phyloP scores from a whole-genome alignment of 1,139 yeast genomes.

The Debaryomycetaceae sp. region DNA sequence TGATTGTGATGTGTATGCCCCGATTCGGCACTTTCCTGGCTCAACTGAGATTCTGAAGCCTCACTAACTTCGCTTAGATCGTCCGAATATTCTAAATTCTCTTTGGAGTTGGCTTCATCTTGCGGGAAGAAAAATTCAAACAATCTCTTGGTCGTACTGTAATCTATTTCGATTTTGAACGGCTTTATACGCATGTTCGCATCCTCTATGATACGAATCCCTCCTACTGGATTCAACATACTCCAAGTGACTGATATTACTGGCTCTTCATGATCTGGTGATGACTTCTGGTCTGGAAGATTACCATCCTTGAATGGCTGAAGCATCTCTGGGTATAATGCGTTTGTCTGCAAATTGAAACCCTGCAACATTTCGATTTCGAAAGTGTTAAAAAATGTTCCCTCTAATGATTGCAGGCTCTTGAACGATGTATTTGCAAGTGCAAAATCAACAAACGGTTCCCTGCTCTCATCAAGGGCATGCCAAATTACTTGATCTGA shows the following conservation, averaged over 20 bases:
- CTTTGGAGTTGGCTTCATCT: slow-evolving; percentile 13
- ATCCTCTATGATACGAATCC: slow-evolving; percentile 58
- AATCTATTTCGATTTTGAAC: slow-evolving; percentile 68
- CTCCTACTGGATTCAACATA: slow-evolving; percentile 78
- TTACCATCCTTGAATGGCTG: neutral
- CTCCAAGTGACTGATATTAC: slow-evolving; percentile 65
- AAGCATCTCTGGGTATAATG: slow-evolving; percentile 69
- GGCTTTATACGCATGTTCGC: slow-evolving; percentile 61
- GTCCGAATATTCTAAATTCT: neutral
- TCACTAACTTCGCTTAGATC: neutral
- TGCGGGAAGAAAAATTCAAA: slow-evolving; percentile 67
- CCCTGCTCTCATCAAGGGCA: slow-evolving; percentile 54
- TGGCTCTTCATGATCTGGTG: slow-evolving; percentile 15
- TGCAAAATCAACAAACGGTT: slow-evolving; percentile 71
- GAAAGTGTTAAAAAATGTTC: slow-evolving; percentile 59
- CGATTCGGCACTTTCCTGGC: neutral
- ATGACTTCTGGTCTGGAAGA: neutral
- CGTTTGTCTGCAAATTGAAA: slow-evolving; percentile 57
- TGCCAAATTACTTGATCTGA: slow-evolving; percentile 72
- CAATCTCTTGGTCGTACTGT: slow-evolving; percentile 57
- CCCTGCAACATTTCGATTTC: slow-evolving; percentile 66
- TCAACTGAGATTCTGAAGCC: neutral
- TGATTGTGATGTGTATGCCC: neutral
- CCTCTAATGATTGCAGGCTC: slow-evolving; percentile 51
- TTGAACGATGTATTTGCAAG: slow-evolving; percentile 61